Evolutionary conservation across 2,329 filamentous ascomycete genomes (phyloP).

Genomic region (Calonectria henricotiae): DNA sequence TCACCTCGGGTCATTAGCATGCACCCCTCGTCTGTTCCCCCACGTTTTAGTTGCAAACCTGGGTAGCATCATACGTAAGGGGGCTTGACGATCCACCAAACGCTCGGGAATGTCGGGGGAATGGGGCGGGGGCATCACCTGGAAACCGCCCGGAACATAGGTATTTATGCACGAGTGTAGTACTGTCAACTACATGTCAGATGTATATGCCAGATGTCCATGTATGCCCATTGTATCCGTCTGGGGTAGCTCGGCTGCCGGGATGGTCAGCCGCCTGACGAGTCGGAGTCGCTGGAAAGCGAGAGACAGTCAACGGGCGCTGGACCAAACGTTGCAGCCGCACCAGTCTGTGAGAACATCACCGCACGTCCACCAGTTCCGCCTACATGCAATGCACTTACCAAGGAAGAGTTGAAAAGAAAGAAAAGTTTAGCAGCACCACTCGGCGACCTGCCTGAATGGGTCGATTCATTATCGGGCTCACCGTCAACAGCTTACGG

Average conservation of each 20-base stretch:
- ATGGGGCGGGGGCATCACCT: slow-evolving; percentile 3
- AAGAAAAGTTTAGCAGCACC: neutral
- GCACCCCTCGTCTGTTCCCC: slow-evolving; percentile 38
- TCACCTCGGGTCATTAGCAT: slow-evolving; percentile 35
- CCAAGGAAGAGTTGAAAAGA: neutral
- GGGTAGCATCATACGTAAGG: slow-evolving; percentile 28
- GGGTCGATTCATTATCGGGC: slow-evolving; percentile 31
- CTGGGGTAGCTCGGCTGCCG: slow-evolving; percentile 9
- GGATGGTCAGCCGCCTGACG: slow-evolving; percentile 22
- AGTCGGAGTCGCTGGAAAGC: slow-evolving; percentile 31
- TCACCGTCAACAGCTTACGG: slow-evolving; percentile 6
- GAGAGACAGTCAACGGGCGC: slow-evolving; percentile 8
- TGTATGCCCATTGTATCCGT: slow-evolving; percentile 3
- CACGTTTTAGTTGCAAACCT: slow-evolving; percentile 37
- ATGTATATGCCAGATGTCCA: slow-evolving; percentile 20
- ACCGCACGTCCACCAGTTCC: slow-evolving; percentile 15
- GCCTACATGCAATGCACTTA: slow-evolving; percentile 24
- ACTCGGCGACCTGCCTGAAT: slow-evolving; percentile 48
- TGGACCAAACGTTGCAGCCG: slow-evolving; percentile 15
- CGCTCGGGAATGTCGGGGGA: slow-evolving; percentile 34
- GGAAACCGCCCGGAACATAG: neutral
- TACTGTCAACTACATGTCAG: slow-evolving; percentile 16
- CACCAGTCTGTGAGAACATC: neutral
- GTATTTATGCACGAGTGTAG: slow-evolving; percentile 10
- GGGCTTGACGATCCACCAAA: slow-evolving; percentile 31